A percentile compares a stretch with the other conserved stretches of the same genome.
These are phyloP conservation scores for Parsonsia alboflavescens DNA, from an alignment of 257 asterid genomes.

Conservation along the genomic window DNA sequence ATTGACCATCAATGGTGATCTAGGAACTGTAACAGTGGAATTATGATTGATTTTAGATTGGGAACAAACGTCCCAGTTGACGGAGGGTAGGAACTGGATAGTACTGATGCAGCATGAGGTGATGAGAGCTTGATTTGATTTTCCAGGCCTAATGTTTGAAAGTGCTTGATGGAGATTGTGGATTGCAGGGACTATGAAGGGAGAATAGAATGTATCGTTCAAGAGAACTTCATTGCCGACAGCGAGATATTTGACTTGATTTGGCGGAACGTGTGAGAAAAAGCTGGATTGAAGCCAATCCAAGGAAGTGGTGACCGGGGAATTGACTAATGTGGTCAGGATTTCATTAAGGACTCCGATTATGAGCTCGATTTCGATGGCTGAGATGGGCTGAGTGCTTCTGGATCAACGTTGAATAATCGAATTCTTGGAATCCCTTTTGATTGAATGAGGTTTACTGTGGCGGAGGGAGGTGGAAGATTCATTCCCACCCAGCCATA, in stretches of 20 bases:
- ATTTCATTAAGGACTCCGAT: slow-evolving; percentile 69
- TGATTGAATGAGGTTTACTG: slow-evolving; percentile 38
- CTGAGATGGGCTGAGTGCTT: slow-evolving; percentile 40
- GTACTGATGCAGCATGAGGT: slow-evolving; percentile 45
- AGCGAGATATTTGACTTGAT: slow-evolving; percentile 49
- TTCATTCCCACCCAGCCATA: slow-evolving; percentile 53
- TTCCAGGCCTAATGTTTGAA: slow-evolving; percentile 39
- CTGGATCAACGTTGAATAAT: slow-evolving; percentile 54
- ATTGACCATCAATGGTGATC: slow-evolving; percentile 56
- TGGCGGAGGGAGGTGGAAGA: slow-evolving; percentile 46
- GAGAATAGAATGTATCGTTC: slow-evolving; percentile 48
- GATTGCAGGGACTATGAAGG: slow-evolving; percentile 47
- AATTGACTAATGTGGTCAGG: slow-evolving; percentile 57
- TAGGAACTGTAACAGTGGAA: slow-evolving; percentile 42
- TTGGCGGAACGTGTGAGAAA: slow-evolving; percentile 38
- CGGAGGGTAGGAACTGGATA: slow-evolving; percentile 57
- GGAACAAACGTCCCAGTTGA: slow-evolving; percentile 44
- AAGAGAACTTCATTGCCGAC: slow-evolving; percentile 59
- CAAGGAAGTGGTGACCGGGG: slow-evolving; percentile 27
- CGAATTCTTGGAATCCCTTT: slow-evolving; percentile 47
- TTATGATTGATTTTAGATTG: slow-evolving; percentile 20
- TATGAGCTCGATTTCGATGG: slow-evolving; percentile 46
- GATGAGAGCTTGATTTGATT: slow-evolving; percentile 47
- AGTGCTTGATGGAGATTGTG: slow-evolving; percentile 43
- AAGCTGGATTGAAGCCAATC: slow-evolving; percentile 55